A percentile compares a stretch with the other conserved stretches of the same genome.
Evolutionary conservation across 2,329 filamentous ascomycete genomes (phyloP).

Genomic region (Colletotrichum zoysiae): DNA sequence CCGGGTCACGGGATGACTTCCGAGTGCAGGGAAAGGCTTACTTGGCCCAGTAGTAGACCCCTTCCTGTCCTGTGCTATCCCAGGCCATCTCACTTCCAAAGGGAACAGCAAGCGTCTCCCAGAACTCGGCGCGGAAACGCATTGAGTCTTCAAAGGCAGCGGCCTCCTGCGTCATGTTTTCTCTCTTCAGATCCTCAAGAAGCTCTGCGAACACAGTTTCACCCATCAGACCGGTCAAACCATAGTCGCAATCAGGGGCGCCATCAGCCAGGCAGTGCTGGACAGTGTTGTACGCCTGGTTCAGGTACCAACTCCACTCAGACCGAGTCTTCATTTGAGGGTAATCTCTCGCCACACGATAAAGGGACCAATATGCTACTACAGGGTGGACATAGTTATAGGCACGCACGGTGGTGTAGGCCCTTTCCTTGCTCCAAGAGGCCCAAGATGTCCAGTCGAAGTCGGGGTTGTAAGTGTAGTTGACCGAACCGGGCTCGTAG

Average conservation of each 20-base stretch:
- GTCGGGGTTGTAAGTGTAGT: constrained; percentile 57
- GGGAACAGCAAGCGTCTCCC: constrained; percentile 64
- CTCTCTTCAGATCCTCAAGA: constrained; percentile 62
- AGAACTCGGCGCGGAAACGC: constrained; percentile 61
- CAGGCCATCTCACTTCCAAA: constrained; percentile 73
- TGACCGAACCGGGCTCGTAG: constrained; percentile 61
- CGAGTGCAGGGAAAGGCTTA: constrained; percentile 44
- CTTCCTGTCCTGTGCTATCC: constrained; percentile 73
- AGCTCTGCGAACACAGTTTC: constrained; percentile 69
- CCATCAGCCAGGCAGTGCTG: constrained; percentile 54
- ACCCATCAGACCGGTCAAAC: constrained; percentile 67
- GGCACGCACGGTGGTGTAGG: constrained; percentile 62
- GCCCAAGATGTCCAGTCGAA: constrained; percentile 57
- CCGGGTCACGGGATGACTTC: background rate
- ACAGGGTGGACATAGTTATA: constrained; percentile 72
- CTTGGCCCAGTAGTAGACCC: constrained; percentile 70
- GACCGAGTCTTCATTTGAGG: constrained; percentile 52
- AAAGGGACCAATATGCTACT: constrained; percentile 69
- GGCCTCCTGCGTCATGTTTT: constrained; percentile 52
- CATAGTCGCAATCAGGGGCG: constrained; percentile 53
- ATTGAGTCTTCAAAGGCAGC: constrained; percentile 58
- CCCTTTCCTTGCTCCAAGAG: constrained; percentile 51
- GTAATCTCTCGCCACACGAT: constrained; percentile 64
- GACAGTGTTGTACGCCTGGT: constrained; percentile 65
- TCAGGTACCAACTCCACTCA: constrained; percentile 66